Base-by-base conservation (phyloP, 306 rosid genomes). In the Castanospermum australe region DNA sequence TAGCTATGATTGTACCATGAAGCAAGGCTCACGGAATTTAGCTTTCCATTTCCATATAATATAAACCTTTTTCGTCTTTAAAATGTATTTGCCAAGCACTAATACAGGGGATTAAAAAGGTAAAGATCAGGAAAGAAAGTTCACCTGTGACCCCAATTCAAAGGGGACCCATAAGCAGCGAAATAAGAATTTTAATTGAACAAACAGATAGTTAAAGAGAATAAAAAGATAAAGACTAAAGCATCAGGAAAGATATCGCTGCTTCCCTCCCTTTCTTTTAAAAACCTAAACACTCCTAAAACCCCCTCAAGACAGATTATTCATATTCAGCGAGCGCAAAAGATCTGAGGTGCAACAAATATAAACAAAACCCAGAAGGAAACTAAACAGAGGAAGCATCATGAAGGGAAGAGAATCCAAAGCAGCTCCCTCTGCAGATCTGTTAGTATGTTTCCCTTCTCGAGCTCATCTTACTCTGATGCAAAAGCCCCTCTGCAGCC, bases 401-500 rank as follows among this genome's bases (percentile, higher is more conserved):
- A 88, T 90, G 85, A 92, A 83, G 45, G 71, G 81, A 75, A 88
- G 91, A 87, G 89, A 86, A 18, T 45, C 84, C 54, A 95, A 92
- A 78, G 54, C 76, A 62, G 84, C 87, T 56, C 86, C 87, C 21
- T 87, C 98, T 8, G 80, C 99, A 11, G 98, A 95, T 86, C 79
- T 95, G 0, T 78, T 95, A 24, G 98, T 95, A 11, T 95, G 99
- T 78, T 95, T 95, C 50, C 99, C 99, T 48, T 86, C 98, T 22
- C 82, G 99, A 17, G 84, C 97, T 51, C 92, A 73, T 77, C 88
- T 95, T 1, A 80, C 83, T 20, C 88, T 95, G 20, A 84, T 88
- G 89, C 98, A 97, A 0, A 94, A 94, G 82, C 86, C 94, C 45
- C 87, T 95, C 45, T 90, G 94, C 85, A 95, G 99, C 86, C 99